Evolutionary conservation across 805 yeast species (phyloP), one percentile per base, ranked within the genome.

Genomic region (Debaryomyces tyrocola): DNA sequence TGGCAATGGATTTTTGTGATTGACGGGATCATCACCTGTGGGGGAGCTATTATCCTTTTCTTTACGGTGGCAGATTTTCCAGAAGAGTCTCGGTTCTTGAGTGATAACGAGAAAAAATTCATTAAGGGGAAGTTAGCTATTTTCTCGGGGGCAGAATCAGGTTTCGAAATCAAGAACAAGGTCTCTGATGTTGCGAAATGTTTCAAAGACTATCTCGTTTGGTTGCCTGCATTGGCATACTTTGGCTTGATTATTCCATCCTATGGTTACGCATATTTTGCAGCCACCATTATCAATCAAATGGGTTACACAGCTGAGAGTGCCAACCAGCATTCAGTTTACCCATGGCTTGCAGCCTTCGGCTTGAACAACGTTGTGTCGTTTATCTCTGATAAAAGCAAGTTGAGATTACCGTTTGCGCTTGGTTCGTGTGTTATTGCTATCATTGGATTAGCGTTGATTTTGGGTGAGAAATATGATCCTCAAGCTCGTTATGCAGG

Each of bases 311-410:
- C 88, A 2, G 83, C 88, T 2, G 85, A 82, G 56, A 72, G 78
- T 46, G 92, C 95, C 8, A 90, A 90, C 64, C 78, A 85, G 45
- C 84, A 84, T 67, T 85, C 96, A 0, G 87, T 90, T 41, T 90
- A 89, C 54, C 95, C 96, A 17, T 90, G 95, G 91, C 73, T 87
- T 36, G 69, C 77, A 24, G 87, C 96, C 0, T 85, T 89, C 58
- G 90, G 85, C 5, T 69, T 78, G 29, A 78, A 84, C 37, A 82
- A 84, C 66, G 56, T 79, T 4, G 51, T 77, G n/a, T 92, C 96
- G 0, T 68, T 73, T 48, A 51, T 74, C 46, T 84, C 94, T 0
- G 96, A 89, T 61, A 64, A 58, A 40, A 44, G 68, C 18, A 70
- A 77, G 49, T 58, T 60, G 40, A 74, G 90, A 66, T 60, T 77